Conservation (phyloP, 2,329 filamentous ascomycete genomes). For the Aspergillus sp. region DNA sequence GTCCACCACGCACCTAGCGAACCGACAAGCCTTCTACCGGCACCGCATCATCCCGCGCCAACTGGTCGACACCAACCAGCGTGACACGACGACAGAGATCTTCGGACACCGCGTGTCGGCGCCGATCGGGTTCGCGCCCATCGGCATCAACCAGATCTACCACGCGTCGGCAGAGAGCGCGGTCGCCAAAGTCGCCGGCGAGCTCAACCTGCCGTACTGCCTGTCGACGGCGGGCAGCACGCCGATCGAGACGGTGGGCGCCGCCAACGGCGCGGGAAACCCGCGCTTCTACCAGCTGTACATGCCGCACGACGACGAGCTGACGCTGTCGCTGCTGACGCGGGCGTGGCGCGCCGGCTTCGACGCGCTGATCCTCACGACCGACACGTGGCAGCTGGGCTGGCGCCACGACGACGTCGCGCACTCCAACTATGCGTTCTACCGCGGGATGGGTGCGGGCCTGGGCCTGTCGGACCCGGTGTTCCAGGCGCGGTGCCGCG, state of each 20-base stretch:
- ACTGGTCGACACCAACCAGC: conserved; percentile 60
- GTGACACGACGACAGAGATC: conserved; percentile 58
- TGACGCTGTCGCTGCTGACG: conserved; percentile 57
- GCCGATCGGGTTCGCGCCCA: conserved; percentile 63
- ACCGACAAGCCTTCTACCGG: conserved; percentile 63
- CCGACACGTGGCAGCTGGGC: conserved; percentile 64
- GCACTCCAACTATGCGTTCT: conserved; percentile 62
- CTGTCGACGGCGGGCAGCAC: conserved; percentile 58
- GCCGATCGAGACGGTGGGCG: conserved; percentile 58
- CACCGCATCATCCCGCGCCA: conserved; percentile 62
- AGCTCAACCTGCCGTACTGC: conserved; percentile 59
- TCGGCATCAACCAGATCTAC: conserved; percentile 67
- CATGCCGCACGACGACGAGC: conserved; percentile 61
- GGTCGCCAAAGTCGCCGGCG: conserved; percentile 60
- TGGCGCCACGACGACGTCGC: conserved; percentile 61
- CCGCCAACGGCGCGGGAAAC: conserved; percentile 50
- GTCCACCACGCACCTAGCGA: conserved; percentile 51
- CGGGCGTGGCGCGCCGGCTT: conserved; percentile 57
- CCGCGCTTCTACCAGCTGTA: conserved; percentile 64
- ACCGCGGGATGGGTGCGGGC: conserved; percentile 57
- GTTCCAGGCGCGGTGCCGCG: conserved; percentile 54
- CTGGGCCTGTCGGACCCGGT: conserved; percentile 60
- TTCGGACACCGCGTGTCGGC: conserved; percentile 61
- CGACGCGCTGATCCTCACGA: conserved; percentile 58
- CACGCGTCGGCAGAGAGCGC: conserved; percentile 58